Evolutionary conservation across 768 basidiomycete genomes (phyloP), one percentile per base, ranked within the genome.

Genomic region (Rhodotorula graminis): DNA sequence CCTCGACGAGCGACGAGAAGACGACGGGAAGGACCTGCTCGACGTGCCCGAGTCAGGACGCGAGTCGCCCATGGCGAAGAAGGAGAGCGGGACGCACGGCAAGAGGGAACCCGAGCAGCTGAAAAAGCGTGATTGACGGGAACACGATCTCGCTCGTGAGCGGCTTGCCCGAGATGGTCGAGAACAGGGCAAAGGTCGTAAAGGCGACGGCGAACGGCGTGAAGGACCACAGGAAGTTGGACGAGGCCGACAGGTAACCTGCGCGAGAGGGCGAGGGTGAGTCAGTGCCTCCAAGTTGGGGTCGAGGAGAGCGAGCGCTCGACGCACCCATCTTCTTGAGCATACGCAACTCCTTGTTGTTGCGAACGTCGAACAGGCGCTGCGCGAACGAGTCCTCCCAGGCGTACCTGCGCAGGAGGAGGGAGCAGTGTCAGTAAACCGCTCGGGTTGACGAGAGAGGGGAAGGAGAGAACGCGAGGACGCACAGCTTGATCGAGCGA

Each of bases 351-450:
- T 95, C 93, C 75, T 88, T 83, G 68, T 91, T 86, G 79, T 94
- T 93, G 56, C 93, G 84, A 5, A 93, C 89, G 31, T 86, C 84
- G n/a, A 88, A 81, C 44, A 98, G 85, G 67, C 88, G 88, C 62
- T 88, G 84, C 42, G 91, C 85, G 79, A 98, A 97, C 8, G 91
- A 89, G 77, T 89, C 87, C 82, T 98, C 95, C 95, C 95, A 98
- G 6, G 90, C 91, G 80, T 95, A 95, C 69, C 73, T 73, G 61
- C 21, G 47, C 37, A 37, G 5, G n/a, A n/a, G n/a, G n/a, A n/a
- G n/a, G n/a, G n/a, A n/a, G n/a, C n/a, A n/a, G n/a, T n/a, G n/a
- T n/a, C n/a, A n/a, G n/a, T n/a, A n/a, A n/a, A n/a, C n/a, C n/a
- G n/a, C n/a, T n/a, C n/a, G n/a, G n/a, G n/a, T n/a, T 37, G 37